A percentile compares a stretch with the other conserved stretches of the same genome.
These are phyloP conservation scores for Gynostemma pentaphyllum DNA, from an alignment of 306 rosid species.

Conservation along the genomic window DNA sequence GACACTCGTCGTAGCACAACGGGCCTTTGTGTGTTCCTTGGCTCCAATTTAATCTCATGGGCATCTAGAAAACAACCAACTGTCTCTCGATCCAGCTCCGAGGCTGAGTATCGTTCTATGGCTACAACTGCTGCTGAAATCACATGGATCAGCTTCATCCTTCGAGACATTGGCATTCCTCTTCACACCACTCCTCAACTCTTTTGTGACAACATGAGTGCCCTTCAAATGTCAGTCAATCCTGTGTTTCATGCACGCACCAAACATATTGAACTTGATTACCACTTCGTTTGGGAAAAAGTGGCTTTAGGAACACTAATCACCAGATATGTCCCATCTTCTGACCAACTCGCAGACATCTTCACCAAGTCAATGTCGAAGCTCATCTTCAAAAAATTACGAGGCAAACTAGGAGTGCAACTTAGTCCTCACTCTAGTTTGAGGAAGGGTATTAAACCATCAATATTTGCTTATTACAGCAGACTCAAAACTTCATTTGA, in stretches of 20 bases:
- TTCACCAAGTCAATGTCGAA: background rate
- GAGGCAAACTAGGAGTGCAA: background rate
- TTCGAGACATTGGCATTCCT: background rate
- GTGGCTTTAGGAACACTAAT: background rate
- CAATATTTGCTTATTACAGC: no score
- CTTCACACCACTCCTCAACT: background rate
- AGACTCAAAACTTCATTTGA: no score
- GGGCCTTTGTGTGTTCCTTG: background rate
- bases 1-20: background rate
- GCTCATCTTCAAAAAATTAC: background rate
- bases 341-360: background rate
- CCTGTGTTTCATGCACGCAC: background rate
- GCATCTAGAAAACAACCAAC: no score
- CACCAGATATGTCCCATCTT: background rate
- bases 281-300: no score
- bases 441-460: background rate
- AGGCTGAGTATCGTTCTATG: no score
- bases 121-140: background rate
- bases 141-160: background rate
- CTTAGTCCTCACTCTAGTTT: no score
- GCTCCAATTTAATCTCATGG: background rate
- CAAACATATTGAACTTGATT: no score
- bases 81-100: background rate
- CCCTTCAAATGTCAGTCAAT: background rate
- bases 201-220: no score